Evolutionary conservation across 441 rosid species (phyloP).

Genomic region (Populus trichocarpa): DNA sequence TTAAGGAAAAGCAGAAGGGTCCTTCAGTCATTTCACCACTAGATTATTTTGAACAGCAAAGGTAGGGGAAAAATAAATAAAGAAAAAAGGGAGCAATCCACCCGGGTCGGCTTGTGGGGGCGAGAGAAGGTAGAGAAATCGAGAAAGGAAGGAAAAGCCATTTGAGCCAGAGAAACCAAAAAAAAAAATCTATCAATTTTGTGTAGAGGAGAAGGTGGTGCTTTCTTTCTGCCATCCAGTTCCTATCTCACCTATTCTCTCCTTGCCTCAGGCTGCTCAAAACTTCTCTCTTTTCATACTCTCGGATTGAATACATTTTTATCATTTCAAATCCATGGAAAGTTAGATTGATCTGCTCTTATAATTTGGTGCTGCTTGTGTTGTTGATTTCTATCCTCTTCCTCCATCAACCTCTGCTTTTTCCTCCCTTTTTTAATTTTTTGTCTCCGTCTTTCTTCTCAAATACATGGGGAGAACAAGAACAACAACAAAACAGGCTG

Average conservation of each 20-base stretch:
- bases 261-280: not conserved
- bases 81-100: conserved; percentile 19
- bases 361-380: not conserved
- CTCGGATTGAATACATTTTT: not conserved
- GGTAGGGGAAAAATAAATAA: not conserved
- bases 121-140: conserved; percentile 36
- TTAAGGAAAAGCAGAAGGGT: not conserved
- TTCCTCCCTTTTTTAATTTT: conserved; percentile 2
- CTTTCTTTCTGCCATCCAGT: conserved; percentile 26
- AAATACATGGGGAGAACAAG: conserved; percentile 51
- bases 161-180: conserved; percentile 24
- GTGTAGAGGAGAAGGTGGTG: conserved; percentile 25
- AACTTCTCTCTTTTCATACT: not conserved
- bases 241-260: conserved; percentile 1
- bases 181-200: not conserved
- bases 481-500: conserved; percentile 31
- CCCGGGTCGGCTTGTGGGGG: conserved; percentile 39
- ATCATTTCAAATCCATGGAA: not conserved
- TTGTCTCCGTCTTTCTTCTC: not conserved
- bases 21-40: conserved; percentile 7
- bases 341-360: not conserved
- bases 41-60: not conserved
- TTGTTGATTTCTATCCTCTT: not conserved
- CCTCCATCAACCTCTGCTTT: conserved; percentile 12
- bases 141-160: conserved; percentile 27